phyloP scores from a whole-genome alignment of 1,139 yeast species.

The Hyphopichia khmerensis region DNA sequence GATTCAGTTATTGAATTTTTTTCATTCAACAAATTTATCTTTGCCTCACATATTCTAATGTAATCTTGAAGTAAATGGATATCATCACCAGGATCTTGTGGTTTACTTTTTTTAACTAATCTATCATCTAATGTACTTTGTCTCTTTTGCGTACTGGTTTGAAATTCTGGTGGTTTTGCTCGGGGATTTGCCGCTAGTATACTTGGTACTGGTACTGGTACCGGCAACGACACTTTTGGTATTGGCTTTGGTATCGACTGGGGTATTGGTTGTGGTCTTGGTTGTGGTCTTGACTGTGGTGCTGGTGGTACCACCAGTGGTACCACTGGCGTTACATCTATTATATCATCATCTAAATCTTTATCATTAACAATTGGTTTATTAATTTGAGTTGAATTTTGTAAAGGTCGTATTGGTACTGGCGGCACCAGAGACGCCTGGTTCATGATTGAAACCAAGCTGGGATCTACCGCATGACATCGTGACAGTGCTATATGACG shows the following conservation, averaged over 20 bases:
- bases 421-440: not conserved
- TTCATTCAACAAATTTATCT: slow-evolving; percentile 25
- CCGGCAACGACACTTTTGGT: too few species aligned
- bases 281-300: too few species aligned
- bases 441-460: not conserved
- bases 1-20: slow-evolving; percentile 31
- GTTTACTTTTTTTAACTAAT: not conserved
- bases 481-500: slow-evolving; percentile 13
- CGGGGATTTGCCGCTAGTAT: not conserved
- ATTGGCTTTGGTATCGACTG: too few species aligned
- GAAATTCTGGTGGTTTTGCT: too few species aligned
- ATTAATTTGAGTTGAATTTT: slow-evolving; percentile 8
- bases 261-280: too few species aligned
- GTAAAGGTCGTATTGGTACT: slow-evolving; percentile 1
- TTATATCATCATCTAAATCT: slow-evolving; percentile 4
- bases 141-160: slow-evolving; percentile 4
- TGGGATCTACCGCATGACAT: not conserved
- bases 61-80: slow-evolving; percentile 14
- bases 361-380: not conserved
- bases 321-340: slow-evolving; percentile 7
- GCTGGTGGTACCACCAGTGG: too few species aligned
- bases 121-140: not conserved
- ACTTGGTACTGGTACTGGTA: too few species aligned
- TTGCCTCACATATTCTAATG: slow-evolving; percentile 22
- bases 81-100: not conserved